A percentile compares a stretch with the other conserved stretches of the same genome.
Evolutionary conservation across 805 yeast genomes (phyloP).

Genomic region (Saccharomycopsis oosterbeekiorum): DNA sequence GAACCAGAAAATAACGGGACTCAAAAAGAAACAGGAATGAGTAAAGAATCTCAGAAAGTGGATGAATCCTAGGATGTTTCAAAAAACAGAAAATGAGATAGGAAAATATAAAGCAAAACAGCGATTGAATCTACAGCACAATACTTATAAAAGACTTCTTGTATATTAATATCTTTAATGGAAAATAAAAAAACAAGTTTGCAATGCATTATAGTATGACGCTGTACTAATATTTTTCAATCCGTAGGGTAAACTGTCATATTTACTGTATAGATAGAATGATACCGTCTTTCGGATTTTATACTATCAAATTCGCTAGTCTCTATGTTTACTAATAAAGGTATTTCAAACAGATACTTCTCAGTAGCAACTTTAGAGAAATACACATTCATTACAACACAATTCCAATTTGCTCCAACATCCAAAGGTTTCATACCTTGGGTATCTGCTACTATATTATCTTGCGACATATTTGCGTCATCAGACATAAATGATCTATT

Average conservation of each 20-base stretch:
- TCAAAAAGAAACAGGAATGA: background rate
- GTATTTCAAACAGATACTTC: background rate
- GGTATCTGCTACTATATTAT: background rate
- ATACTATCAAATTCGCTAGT: background rate
- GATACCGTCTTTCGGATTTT: background rate
- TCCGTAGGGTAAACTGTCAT: background rate
- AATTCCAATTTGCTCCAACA: slow-evolving; percentile 10
- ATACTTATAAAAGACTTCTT: no score
- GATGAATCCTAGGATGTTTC: no score
- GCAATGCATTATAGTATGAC: background rate
- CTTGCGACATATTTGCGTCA: background rate
- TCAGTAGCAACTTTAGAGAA: slow-evolving; percentile 1
- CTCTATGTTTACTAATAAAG: slow-evolving; percentile 1
- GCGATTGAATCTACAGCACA: no score
- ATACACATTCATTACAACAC: slow-evolving; percentile 5
- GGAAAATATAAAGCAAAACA: no score
- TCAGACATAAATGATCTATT: background rate
- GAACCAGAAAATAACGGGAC: slow-evolving; percentile 15
- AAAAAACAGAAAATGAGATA: no score
- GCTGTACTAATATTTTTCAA: background rate
- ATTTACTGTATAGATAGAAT: background rate
- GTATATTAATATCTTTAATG: background rate
- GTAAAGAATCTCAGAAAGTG: no score
- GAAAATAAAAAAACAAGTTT: background rate
- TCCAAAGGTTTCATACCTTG: slow-evolving; percentile 10